Percentiles rank a stretch among this genome's conserved stretches.
Conservation (phyloP, 2,329 filamentous ascomycete species). For the Ramularia collo-cygni region DNA sequence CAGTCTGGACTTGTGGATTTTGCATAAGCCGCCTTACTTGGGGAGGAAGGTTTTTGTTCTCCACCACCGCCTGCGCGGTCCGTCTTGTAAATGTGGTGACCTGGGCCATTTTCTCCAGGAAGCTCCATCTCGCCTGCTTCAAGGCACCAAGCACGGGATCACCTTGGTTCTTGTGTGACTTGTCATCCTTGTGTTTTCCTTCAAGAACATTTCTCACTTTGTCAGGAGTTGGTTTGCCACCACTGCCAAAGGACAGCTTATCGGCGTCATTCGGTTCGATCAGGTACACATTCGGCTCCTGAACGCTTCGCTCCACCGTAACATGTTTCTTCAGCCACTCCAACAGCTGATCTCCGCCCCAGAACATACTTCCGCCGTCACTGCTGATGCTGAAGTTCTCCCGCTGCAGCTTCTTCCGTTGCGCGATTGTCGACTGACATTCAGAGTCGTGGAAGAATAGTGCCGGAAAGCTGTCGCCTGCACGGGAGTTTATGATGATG, state of each 20-base stretch:
- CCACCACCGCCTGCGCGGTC: slow-evolving; percentile 84
- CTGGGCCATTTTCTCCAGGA: slow-evolving; percentile 93
- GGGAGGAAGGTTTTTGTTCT: slow-evolving; percentile 84
- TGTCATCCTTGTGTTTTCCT: slow-evolving; percentile 30
- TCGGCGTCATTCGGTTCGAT: slow-evolving; percentile 84
- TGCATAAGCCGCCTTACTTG: slow-evolving; percentile 77
- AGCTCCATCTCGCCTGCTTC: slow-evolving; percentile 92
- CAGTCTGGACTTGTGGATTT: slow-evolving; percentile 87
- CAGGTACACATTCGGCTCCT: slow-evolving; percentile 85
- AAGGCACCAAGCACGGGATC: slow-evolving; percentile 89
- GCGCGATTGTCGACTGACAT: slow-evolving; percentile 89
- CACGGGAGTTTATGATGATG: slow-evolving; percentile 82
- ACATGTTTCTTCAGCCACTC: slow-evolving; percentile 85
- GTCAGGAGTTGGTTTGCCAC: slow-evolving; percentile 45
- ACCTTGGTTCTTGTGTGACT: slow-evolving; percentile 44
- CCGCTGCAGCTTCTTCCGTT: slow-evolving; percentile 77
- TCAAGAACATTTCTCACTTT: slow-evolving; percentile 39
- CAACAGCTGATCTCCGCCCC: slow-evolving; percentile 93
- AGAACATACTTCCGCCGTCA: slow-evolving; percentile 73
- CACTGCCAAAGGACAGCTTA: slow-evolving; percentile 66
- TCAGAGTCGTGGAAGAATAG: slow-evolving; percentile 97
- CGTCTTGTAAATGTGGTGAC: slow-evolving; percentile 92
- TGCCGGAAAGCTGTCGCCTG: slow-evolving; percentile 88
- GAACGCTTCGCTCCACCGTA: slow-evolving; percentile 70
- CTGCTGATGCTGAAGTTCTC: slow-evolving; percentile 66